These are phyloP conservation scores for Hippophae rhamnoides DNA, from an alignment of 306 rosid genomes.

Conservation along the genomic window DNA sequence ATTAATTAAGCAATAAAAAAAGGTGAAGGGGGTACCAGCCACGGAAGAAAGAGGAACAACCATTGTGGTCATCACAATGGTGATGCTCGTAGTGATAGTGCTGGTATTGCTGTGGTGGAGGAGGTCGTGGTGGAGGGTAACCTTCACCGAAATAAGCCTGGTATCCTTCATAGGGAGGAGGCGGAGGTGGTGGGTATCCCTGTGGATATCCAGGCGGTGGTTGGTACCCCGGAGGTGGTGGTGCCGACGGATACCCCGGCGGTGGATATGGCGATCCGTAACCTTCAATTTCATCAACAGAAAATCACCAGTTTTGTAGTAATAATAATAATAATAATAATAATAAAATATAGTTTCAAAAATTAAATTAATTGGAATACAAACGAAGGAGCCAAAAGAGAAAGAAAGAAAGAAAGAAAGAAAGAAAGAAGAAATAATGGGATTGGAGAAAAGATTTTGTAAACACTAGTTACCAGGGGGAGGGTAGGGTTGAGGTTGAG, in stretches of 20 bases:
- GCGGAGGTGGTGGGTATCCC: conserved; percentile 20
- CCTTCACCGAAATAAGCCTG: conserved; percentile 67
- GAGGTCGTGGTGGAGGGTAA: conserved; percentile 44
- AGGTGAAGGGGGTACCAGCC: conserved; percentile 47
- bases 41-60: conserved; percentile 37
- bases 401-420: neutral
- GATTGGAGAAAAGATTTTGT: neutral
- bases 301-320: too few species aligned
- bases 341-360: neutral
- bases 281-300: conserved; percentile 10
- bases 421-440: neutral
- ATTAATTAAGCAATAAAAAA: neutral
- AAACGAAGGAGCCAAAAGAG: neutral
- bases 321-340: too few species aligned
- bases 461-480: conserved; percentile 26
- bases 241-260: conserved; percentile 33
- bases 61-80: conserved; percentile 24
- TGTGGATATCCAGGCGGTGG: conserved; percentile 28
- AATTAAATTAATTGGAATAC: neutral
- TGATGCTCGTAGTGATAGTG: conserved; percentile 41
- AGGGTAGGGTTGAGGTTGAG: conserved; percentile 32
- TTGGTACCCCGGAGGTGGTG: conserved; percentile 29
- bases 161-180: conserved; percentile 47
- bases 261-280: conserved; percentile 36
- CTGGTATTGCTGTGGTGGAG: conserved; percentile 30